A percentile compares a stretch with the other conserved stretches of the same genome.
phyloP scores from a whole-genome alignment of 495 filamentous ascomycete species.

The Xylaria castorea region DNA sequence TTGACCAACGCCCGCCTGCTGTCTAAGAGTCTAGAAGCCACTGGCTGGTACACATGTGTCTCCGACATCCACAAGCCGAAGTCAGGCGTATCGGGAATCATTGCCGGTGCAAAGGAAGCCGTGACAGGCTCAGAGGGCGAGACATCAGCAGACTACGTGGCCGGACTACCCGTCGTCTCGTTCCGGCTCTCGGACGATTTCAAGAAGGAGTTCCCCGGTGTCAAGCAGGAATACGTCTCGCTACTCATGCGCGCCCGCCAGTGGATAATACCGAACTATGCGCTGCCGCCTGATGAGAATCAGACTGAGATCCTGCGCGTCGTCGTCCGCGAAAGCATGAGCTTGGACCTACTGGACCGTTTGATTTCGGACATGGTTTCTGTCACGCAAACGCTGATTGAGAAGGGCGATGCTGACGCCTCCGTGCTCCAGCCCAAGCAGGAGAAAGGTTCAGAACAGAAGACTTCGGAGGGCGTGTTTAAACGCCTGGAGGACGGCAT shows the following conservation, averaged over 20 bases:
- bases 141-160: slow-evolving; percentile 66
- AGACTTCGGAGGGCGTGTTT: slow-evolving; percentile 19
- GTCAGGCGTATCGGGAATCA: slow-evolving; percentile 20
- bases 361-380: slow-evolving; percentile 62
- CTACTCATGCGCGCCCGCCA: slow-evolving; percentile 70
- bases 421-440: slow-evolving; percentile 48
- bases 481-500: slow-evolving; percentile 63
- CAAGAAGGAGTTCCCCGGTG: slow-evolving; percentile 64
- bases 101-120: slow-evolving; percentile 43
- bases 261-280: slow-evolving; percentile 81
- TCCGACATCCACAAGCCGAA: slow-evolving; percentile 71
- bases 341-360: slow-evolving; percentile 69
- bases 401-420: slow-evolving; percentile 56
- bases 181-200: slow-evolving; percentile 72
- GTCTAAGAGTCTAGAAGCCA: slow-evolving; percentile 70
- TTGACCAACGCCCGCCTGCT: slow-evolving; percentile 72
- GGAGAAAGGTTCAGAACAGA: slow-evolving; percentile 31
- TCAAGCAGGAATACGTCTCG: slow-evolving; percentile 71
- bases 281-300: slow-evolving; percentile 68
- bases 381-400: slow-evolving; percentile 64
- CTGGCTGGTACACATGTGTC: slow-evolving; percentile 73
- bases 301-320: slow-evolving; percentile 72
- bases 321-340: slow-evolving; percentile 74
- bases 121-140: slow-evolving; percentile 46
- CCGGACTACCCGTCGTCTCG: slow-evolving; percentile 74